Conservation (phyloP, 2,329 filamentous ascomycete genomes). For the Aspergillus felis region DNA sequence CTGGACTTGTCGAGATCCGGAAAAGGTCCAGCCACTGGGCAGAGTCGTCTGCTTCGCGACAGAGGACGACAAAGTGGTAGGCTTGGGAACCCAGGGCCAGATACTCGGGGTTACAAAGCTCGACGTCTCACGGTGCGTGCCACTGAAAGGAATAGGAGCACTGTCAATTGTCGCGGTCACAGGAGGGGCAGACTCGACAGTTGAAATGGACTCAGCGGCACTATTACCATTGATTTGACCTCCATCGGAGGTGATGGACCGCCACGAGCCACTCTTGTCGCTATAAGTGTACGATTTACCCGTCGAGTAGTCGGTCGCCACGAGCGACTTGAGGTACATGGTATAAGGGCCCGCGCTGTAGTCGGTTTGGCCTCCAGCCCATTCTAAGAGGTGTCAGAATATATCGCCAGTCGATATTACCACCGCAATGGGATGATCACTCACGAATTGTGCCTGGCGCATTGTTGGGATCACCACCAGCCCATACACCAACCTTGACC, state of each 20-base stretch:
- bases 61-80: conserved; percentile 46
- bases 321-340: conserved; percentile 75
- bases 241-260: conserved; percentile 75
- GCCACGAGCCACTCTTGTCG: conserved; percentile 72
- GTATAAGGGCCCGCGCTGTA: conserved; percentile 78
- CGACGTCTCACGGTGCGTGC: conserved; percentile 43
- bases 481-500: conserved; percentile 88
- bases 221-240: conserved; percentile 67
- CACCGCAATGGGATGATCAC: conserved; percentile 15
- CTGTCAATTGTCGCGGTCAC: conserved; percentile 60
- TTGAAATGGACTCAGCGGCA: conserved; percentile 41
- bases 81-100: conserved; percentile 63
- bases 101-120: conserved; percentile 56
- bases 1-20: conserved; percentile 71
- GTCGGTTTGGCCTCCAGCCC: conserved; percentile 83
- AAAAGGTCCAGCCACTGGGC: conserved; percentile 78
- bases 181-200: conserved; percentile 52
- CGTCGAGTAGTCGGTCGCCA: conserved; percentile 87
- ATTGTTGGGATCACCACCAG: conserved; percentile 81
- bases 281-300: conserved; percentile 79
- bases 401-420: neutral
- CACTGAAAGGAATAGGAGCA: conserved; percentile 63
- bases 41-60: conserved; percentile 50
- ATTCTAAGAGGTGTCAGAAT: conserved; percentile 46
- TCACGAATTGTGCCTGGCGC: conserved; percentile 69